A percentile compares a stretch with the other conserved stretches of the same genome.
Evolutionary conservation across 352 stramenopile species (phyloP).

Genomic region (Phytopythium vexans): DNA sequence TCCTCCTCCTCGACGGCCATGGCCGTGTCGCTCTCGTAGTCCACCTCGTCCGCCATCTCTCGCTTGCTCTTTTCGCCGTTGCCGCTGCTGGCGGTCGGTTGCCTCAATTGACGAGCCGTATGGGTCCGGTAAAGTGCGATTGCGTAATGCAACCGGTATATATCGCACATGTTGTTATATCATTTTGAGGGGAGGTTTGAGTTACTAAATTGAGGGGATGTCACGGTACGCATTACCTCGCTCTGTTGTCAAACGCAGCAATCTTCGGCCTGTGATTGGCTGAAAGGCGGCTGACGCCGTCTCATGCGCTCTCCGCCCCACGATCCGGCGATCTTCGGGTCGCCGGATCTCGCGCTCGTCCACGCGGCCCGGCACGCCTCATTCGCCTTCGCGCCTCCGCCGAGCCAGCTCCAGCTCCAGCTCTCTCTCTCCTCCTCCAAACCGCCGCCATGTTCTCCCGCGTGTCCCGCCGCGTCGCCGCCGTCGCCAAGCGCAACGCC

Average conservation of each 20-base stretch:
- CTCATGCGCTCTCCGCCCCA: slow-evolving; percentile 10
- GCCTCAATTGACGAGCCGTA: too few relatives aligned
- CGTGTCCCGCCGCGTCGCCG: slow-evolving; percentile 60
- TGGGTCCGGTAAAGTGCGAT: too few relatives aligned
- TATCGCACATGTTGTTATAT: too few relatives aligned
- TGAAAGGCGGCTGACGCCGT: slow-evolving; percentile 15
- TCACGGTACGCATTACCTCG: too few relatives aligned
- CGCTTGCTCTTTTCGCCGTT: slow-evolving; percentile 5
- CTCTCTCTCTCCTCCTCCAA: neutral
- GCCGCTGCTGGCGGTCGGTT: neutral
- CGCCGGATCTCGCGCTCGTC: neutral
- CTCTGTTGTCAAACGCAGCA: too few relatives aligned
- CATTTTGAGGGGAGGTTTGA: slow-evolving; percentile 1
- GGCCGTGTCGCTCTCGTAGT: slow-evolving; percentile 87
- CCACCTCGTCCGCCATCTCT: slow-evolving; percentile 78
- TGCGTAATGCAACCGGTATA: too few relatives aligned
- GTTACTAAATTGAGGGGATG: too few relatives aligned
- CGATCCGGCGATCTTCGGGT: slow-evolving; percentile 10
- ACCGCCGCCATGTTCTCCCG: slow-evolving; percentile 58
- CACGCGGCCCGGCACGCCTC: slow-evolving; percentile 11
- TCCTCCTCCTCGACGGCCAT: slow-evolving; percentile 82
- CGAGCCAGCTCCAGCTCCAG: slow-evolving; percentile 6
- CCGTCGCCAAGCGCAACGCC: slow-evolving; percentile 55
- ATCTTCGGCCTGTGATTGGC: slow-evolving; percentile 14
- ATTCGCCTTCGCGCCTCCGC: slow-evolving; percentile 24